Evolutionary conservation across 2,329 filamentous ascomycete species (phyloP), one percentile per base, ranked within the genome.

Genomic region (Pseudocercospora crystallina): DNA sequence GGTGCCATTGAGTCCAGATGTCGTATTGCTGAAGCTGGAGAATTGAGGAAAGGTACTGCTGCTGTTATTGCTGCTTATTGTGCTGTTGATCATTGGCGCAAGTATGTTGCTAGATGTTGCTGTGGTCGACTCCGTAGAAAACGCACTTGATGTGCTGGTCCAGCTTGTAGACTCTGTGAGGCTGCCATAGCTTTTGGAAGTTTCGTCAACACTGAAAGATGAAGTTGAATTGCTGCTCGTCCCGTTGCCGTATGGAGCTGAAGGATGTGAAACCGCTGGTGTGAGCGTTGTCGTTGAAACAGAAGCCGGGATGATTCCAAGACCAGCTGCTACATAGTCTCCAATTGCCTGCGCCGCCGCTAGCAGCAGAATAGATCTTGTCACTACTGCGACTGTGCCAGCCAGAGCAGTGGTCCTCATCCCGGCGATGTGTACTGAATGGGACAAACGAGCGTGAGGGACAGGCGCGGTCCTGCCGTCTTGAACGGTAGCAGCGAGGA

Each of bases 251-350:
- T 34, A 33, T 12, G 14, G 10, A 12, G 31, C 30, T 15, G 20
- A 43, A 20, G 13, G n/a, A 31, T 13, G 9, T 33, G 29, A 15
- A 8, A 31, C 33, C 12, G 30, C 13, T 34, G 41, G 15, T 32
- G 7, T 31, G 11, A 40, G 11, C 37, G 37, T n/a, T 17, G 20
- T 40, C 39, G 39, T 31, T 31, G 31, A 34, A 34, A 10, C 10
- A 17, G 31, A 11, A n/a, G 29, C 13, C 15, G 41, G 14, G 26
- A n/a, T 34, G 3, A 32, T 43, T 34, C 41, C 30, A 33, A 43
- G 41, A n/a, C 41, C 41, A 34, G 41, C 41, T 32, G 31, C 41
- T 14, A 43, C 26, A 20, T 43, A 43, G 31, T 43, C 41, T 43
- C 41, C 41, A 14, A 43, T 20, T 26, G 20, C 20, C 7, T 4